Conservation (phyloP, 2,329 filamentous ascomycete genomes). For the Bipolaris gigantea region DNA sequence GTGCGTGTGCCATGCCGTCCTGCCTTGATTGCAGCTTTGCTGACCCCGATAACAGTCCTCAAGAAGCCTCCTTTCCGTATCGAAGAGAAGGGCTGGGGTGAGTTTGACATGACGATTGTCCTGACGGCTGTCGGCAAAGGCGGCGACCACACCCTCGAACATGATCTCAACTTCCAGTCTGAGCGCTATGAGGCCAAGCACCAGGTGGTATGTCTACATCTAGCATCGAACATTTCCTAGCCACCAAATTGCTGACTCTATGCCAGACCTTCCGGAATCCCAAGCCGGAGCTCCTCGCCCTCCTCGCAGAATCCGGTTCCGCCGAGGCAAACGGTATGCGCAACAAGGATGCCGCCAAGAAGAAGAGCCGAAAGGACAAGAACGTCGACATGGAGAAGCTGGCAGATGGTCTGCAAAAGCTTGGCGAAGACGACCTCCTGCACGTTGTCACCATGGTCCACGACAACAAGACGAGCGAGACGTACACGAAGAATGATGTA, state of each 20-base stretch:
- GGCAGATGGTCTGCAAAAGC: slow-evolving; percentile 84
- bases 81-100: slow-evolving; percentile 94
- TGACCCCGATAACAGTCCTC: slow-evolving; percentile 53
- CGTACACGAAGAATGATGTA: slow-evolving; percentile 95
- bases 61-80: slow-evolving; percentile 85
- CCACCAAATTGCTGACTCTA: background rate
- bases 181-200: slow-evolving; percentile 83
- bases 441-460: slow-evolving; percentile 98
- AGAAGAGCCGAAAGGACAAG: slow-evolving; percentile 71
- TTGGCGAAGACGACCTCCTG: slow-evolving; percentile 89
- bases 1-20: slow-evolving; percentile 52
- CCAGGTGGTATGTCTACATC: slow-evolving; percentile 59
- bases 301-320: slow-evolving; percentile 80
- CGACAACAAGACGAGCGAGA: slow-evolving; percentile 91
- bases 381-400: slow-evolving; percentile 93
- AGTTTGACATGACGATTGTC: slow-evolving; percentile 92
- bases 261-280: slow-evolving; percentile 83
- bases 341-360: slow-evolving; percentile 71
- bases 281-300: slow-evolving; percentile 77
- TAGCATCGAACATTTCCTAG: background rate
- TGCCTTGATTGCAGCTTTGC: background rate
- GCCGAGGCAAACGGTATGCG: slow-evolving; percentile 65
- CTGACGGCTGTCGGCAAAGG: slow-evolving; percentile 83
- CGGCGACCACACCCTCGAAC: slow-evolving; percentile 74
- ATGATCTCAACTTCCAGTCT: slow-evolving; percentile 90